phyloP scores from a whole-genome alignment of 1,284 basidiomycete species.

The Flammula alnicola region DNA sequence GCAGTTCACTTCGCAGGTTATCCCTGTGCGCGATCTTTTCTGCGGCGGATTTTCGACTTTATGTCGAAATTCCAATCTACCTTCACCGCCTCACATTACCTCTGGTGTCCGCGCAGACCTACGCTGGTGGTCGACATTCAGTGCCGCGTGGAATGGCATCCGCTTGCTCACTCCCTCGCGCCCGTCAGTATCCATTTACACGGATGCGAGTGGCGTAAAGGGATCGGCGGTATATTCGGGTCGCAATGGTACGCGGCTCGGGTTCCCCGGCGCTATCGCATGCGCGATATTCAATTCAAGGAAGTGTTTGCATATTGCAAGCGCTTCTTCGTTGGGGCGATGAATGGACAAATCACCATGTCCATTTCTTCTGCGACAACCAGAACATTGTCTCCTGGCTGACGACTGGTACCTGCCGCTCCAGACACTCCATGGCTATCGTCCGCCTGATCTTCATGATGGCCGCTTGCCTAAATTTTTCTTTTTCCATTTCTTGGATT shows the following conservation, averaged over 20 bases:
- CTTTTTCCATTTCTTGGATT: slow-evolving; percentile 30
- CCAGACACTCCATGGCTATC: slow-evolving; percentile 22
- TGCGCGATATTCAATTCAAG: slow-evolving; percentile 31
- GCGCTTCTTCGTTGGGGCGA: slow-evolving; percentile 34
- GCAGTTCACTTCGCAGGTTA: slow-evolving; percentile 38
- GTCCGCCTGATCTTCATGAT: slow-evolving; percentile 26
- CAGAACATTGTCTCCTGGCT: slow-evolving; percentile 30
- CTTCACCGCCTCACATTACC: slow-evolving; percentile 28
- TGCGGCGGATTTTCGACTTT: slow-evolving; percentile 33
- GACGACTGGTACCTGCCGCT: slow-evolving; percentile 20
- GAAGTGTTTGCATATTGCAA: slow-evolving; percentile 32
- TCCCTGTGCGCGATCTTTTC: slow-evolving; percentile 33
- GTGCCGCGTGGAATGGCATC: slow-evolving; percentile 36
- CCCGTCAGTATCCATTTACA: slow-evolving; percentile 24
- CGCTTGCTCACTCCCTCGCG: slow-evolving; percentile 25
- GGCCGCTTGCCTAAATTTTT: slow-evolving; percentile 27
- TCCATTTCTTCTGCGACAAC: slow-evolving; percentile 38
- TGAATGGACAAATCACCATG: slow-evolving; percentile 14
- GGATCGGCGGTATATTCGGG: slow-evolving; percentile 29
- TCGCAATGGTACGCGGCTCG: slow-evolving; percentile 29
- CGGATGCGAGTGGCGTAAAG: slow-evolving; percentile 35
- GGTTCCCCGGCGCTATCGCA: slow-evolving; percentile 22
- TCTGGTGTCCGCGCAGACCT: slow-evolving; percentile 19
- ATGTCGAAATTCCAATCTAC: slow-evolving; percentile 27
- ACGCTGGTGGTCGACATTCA: slow-evolving; percentile 34